Percentiles rank a stretch among this genome's conserved stretches.
phyloP scores from a whole-genome alignment of 2,329 filamentous ascomycete genomes.

The Cladosporium velox region DNA sequence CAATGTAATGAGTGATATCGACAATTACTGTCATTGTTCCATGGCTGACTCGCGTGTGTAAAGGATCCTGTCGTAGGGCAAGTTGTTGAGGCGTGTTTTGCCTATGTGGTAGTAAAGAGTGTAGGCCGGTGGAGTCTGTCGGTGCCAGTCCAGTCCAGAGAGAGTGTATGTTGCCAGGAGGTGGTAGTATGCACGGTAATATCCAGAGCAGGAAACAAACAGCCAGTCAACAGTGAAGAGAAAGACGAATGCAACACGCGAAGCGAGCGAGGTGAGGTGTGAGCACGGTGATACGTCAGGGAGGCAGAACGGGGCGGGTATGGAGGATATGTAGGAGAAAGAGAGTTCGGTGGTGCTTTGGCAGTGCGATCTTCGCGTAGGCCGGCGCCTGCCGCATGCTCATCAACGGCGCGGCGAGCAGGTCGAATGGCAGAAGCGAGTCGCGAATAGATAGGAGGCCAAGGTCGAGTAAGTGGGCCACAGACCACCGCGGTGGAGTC shows the following conservation, averaged over 20 bases:
- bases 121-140: background rate
- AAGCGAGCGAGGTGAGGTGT: slow-evolving; percentile 12
- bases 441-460: slow-evolving; percentile 18
- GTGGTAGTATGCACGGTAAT: background rate
- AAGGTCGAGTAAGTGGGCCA: background rate
- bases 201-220: background rate
- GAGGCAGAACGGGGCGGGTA: slow-evolving; percentile 3
- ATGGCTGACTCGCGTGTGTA: slow-evolving; percentile 14
- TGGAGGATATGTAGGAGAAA: slow-evolving; percentile 15
- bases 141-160: slow-evolving; percentile 2
- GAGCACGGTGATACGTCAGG: slow-evolving; percentile 18
- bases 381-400: slow-evolving; percentile 18
- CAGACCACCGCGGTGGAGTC: background rate
- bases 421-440: slow-evolving; percentile 13
- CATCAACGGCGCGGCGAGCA: slow-evolving; percentile 15
- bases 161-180: background rate
- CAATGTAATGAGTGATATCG: background rate
- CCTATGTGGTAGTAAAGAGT: background rate
- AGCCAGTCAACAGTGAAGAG: background rate
- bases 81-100: background rate
- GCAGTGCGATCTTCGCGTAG: background rate
- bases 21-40: slow-evolving; percentile 18
- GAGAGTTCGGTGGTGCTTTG: slow-evolving; percentile 4
- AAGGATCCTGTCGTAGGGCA: background rate
- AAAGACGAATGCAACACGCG: background rate